These are phyloP conservation scores for Pulveroboletus sp. DNA, from an alignment of 768 basidiomycete genomes.

Conservation along the genomic window DNA sequence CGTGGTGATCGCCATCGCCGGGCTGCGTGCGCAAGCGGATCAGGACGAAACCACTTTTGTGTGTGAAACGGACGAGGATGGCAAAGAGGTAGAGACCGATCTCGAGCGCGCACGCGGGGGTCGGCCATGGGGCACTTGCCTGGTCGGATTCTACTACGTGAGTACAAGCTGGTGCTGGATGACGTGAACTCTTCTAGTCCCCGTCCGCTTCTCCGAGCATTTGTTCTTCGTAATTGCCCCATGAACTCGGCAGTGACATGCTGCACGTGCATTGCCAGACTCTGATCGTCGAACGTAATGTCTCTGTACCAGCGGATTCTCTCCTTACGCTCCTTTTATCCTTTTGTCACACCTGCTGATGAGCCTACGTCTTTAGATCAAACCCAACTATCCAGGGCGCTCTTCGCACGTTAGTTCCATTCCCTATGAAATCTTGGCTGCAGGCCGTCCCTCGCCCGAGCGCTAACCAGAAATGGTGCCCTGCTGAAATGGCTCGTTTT, in stretches of 20 bases:
- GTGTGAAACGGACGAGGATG: neutral
- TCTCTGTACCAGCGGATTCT: too few species aligned
- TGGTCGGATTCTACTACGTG: slow-evolving; percentile 81
- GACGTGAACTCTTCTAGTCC: neutral
- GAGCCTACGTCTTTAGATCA: slow-evolving; percentile 42
- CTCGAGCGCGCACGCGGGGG: slow-evolving; percentile 46
- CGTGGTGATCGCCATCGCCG: slow-evolving; percentile 62
- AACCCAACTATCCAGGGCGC: slow-evolving; percentile 87
- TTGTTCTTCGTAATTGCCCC: neutral
- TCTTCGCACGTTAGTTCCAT: slow-evolving; percentile 76
- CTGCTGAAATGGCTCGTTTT: too few species aligned
- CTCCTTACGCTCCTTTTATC: too few species aligned
- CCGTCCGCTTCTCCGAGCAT: neutral
- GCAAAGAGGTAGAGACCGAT: slow-evolving; percentile 20
- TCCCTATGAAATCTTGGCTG: too few species aligned
- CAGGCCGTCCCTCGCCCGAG: too few species aligned
- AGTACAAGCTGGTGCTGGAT: too few species aligned
- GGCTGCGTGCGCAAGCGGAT: neutral
- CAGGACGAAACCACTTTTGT: neutral
- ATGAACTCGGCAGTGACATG: neutral
- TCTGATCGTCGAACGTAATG: too few species aligned
- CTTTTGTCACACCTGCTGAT: too few species aligned
- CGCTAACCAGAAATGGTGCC: too few species aligned
- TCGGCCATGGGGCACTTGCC: slow-evolving; percentile 60
- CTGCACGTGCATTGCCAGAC: too few species aligned